A percentile compares a stretch with the other conserved stretches of the same genome.
phyloP scores from a whole-genome alignment of 2,329 filamentous ascomycete genomes.

The Myriosclerotinia curreyana region DNA sequence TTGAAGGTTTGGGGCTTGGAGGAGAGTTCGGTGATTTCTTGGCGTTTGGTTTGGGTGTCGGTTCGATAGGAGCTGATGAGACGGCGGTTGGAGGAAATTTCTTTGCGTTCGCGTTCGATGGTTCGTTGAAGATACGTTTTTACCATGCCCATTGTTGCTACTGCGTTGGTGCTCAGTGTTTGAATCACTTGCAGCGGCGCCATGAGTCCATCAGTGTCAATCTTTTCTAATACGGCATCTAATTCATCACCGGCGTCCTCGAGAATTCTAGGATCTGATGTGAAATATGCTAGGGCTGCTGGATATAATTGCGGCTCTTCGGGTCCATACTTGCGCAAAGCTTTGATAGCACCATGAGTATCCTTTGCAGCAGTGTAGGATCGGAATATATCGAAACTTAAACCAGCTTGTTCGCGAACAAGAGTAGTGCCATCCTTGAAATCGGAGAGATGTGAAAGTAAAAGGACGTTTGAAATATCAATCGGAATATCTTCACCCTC shows the following conservation, averaged over 20 bases:
- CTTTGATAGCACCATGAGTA: conserved; percentile 84
- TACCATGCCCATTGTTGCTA: conserved; percentile 96
- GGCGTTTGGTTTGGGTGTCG: conserved; percentile 76
- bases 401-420: conserved; percentile 87
- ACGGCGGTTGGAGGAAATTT: conserved; percentile 76
- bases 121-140: conserved; percentile 88
- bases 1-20: conserved; percentile 86
- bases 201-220: conserved; percentile 89
- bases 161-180: conserved; percentile 72
- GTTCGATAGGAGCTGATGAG: conserved; percentile 79
- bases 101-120: conserved; percentile 81
- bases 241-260: conserved; percentile 87
- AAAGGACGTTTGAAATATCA: conserved; percentile 88
- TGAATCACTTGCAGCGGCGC: conserved; percentile 96
- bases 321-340: conserved; percentile 85
- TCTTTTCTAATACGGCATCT: conserved; percentile 73
- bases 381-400: conserved; percentile 93
- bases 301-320: conserved; percentile 90
- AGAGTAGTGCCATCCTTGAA: conserved; percentile 89
- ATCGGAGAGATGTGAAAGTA: conserved; percentile 86
- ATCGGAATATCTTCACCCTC: conserved; percentile 78
- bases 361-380: conserved; percentile 93
- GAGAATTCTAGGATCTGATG: conserved; percentile 75
- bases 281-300: conserved; percentile 89
- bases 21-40: conserved; percentile 73